These are phyloP conservation scores for Epicoccum sorghinum DNA, from an alignment of 2,329 filamentous ascomycete species.

Conservation along the genomic window DNA sequence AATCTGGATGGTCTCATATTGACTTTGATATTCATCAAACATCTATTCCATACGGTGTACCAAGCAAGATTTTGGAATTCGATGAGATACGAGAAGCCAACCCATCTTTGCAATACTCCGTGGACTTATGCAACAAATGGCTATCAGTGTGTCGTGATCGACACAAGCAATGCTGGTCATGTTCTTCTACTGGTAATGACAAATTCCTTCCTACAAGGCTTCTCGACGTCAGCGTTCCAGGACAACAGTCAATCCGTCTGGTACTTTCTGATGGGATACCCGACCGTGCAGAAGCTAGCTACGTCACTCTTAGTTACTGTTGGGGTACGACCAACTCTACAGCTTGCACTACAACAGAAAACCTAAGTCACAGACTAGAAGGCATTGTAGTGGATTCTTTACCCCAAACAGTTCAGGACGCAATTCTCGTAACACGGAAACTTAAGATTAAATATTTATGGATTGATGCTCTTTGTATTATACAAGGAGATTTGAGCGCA, in stretches of 20 bases:
- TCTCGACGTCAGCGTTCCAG: too few relatives aligned
- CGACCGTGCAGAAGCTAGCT: too few relatives aligned
- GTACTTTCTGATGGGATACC: too few relatives aligned
- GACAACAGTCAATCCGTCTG: too few relatives aligned
- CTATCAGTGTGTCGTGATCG: background rate
- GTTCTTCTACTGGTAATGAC: too few relatives aligned
- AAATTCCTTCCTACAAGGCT: background rate
- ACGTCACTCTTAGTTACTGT: too few relatives aligned
- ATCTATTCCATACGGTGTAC: too few relatives aligned
- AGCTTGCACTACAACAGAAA: background rate
- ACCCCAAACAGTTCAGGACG: constrained; percentile 1
- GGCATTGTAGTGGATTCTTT: background rate
- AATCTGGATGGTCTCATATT: too few relatives aligned
- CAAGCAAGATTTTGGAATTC: too few relatives aligned
- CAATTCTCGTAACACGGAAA: background rate
- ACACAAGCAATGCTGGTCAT: background rate
- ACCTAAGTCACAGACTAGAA: background rate
- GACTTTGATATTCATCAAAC: too few relatives aligned
- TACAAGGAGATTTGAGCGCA: too few relatives aligned
- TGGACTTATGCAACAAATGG: background rate
- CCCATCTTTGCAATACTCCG: background rate
- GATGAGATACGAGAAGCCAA: background rate
- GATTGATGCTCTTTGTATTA: constrained; percentile 7
- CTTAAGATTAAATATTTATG: background rate
- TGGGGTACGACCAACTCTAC: too few relatives aligned